Conservation (phyloP, 2,329 filamentous ascomycete genomes). For the Dendrostoma leiphaemia region DNA sequence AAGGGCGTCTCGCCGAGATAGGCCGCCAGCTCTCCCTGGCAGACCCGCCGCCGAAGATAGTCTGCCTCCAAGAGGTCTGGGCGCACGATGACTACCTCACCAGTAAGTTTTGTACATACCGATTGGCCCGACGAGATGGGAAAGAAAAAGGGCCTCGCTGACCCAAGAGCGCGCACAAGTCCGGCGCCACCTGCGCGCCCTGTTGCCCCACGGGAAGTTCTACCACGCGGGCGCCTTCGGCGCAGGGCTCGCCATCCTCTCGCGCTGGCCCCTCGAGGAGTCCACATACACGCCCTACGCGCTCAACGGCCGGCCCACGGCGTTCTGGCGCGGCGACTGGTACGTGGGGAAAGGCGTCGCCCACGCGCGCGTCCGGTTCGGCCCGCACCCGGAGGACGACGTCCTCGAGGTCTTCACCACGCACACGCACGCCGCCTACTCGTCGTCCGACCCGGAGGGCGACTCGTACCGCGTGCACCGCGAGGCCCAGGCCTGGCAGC, state of each 20-base stretch:
- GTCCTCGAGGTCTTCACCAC: conserved; percentile 90
- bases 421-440: conserved; percentile 87
- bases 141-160: no score
- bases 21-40: conserved; percentile 72
- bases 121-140: no score
- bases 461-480: conserved; percentile 90
- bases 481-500: conserved; percentile 91
- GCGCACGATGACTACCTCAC: conserved; percentile 78
- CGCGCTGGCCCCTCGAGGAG: conserved; percentile 88
- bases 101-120: no score
- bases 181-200: conserved; percentile 64
- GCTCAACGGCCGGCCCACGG: conserved; percentile 89
- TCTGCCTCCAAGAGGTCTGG: conserved; percentile 95
- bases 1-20: conserved; percentile 78
- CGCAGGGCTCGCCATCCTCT: conserved; percentile 83
- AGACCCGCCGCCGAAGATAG: conserved; percentile 72
- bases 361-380: conserved; percentile 74
- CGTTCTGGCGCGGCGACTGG: conserved; percentile 94
- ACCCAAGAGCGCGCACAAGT: conserved; percentile 59
- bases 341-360: conserved; percentile 94
- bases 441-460: conserved; percentile 67
- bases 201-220: conserved; percentile 89
- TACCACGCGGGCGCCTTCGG: conserved; percentile 89
- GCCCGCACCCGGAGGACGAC: conserved; percentile 55
- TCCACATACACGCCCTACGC: conserved; percentile 83